Percentiles rank a stretch among this genome's conserved stretches.
phyloP scores from a whole-genome alignment of 371 early-diverging fungal species.

The Phascolomyces articulosus region DNA sequence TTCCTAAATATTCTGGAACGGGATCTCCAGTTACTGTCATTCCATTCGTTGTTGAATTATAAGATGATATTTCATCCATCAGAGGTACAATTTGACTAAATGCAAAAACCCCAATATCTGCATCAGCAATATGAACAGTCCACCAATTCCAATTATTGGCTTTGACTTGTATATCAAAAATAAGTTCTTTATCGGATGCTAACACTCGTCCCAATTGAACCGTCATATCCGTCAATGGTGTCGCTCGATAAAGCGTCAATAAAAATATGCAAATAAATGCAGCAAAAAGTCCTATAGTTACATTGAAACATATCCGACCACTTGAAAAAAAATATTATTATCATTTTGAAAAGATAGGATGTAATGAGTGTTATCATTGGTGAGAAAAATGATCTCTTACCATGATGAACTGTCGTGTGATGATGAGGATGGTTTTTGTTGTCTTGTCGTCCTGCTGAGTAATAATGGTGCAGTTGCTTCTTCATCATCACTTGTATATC shows the following conservation, averaged over 20 bases:
- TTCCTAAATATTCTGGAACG: conserved; percentile 55
- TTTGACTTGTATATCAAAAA: conserved; percentile 57
- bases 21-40: conserved; percentile 22
- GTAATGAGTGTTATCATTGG: no score
- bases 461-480: conserved; percentile 17
- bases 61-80: not conserved
- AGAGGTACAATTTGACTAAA: conserved; percentile 33
- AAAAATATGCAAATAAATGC: conserved; percentile 15
- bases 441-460: not conserved
- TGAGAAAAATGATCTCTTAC: not conserved
- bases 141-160: conserved; percentile 58
- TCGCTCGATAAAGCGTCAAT: conserved; percentile 21
- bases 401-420: not conserved
- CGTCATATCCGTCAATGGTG: conserved; percentile 23
- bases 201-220: conserved; percentile 54
- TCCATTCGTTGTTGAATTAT: conserved; percentile 8
- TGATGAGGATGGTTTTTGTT: not conserved
- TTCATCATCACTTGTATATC: conserved; percentile 24
- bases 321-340: not conserved
- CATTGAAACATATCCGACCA: not conserved
- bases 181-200: conserved; percentile 64
- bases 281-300: not conserved
- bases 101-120: conserved; percentile 66
- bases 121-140: conserved; percentile 52
- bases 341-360: no score